A percentile compares a stretch with the other conserved stretches of the same genome.
Conservation (phyloP, 768 basidiomycete genomes). For the Leccinum variicolor region DNA sequence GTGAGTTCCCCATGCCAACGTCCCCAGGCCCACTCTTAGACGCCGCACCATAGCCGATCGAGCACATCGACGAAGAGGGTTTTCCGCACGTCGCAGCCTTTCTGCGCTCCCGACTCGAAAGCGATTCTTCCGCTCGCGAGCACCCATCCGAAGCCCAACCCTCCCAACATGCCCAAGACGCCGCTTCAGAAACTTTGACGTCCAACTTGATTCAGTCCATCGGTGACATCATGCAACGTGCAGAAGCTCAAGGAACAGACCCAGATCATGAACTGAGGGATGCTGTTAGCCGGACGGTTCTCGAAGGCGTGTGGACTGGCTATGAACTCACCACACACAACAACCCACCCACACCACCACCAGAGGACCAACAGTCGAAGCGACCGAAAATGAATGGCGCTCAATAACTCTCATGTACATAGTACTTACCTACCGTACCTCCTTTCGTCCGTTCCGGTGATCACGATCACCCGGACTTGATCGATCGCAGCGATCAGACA, state of each 20-base stretch:
- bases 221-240: constrained; percentile 62
- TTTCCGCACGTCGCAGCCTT: constrained; percentile 65
- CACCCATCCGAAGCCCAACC: constrained; percentile 30
- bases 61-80: constrained; percentile 60
- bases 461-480: constrained; percentile 30
- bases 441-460: constrained; percentile 27
- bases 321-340: constrained; percentile 43
- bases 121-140: constrained; percentile 8
- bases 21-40: constrained; percentile 4
- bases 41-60: constrained; percentile 46
- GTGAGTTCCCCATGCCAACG: constrained; percentile 42
- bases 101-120: constrained; percentile 41
- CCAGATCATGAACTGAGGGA: constrained; percentile 63
- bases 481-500: constrained; percentile 31
- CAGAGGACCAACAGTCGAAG: constrained; percentile 16
- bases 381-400: constrained; percentile 25
- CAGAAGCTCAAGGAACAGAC: constrained; percentile 54
- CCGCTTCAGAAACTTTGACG: constrained; percentile 67
- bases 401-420: not conserved
- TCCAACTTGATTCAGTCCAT: constrained; percentile 62
- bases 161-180: constrained; percentile 68
- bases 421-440: constrained; percentile 5
- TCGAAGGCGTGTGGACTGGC: constrained; percentile 63
- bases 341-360: not conserved
- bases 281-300: constrained; percentile 59